Conservation (phyloP, 331 rosid species). For the Acacia pycnantha region DNA sequence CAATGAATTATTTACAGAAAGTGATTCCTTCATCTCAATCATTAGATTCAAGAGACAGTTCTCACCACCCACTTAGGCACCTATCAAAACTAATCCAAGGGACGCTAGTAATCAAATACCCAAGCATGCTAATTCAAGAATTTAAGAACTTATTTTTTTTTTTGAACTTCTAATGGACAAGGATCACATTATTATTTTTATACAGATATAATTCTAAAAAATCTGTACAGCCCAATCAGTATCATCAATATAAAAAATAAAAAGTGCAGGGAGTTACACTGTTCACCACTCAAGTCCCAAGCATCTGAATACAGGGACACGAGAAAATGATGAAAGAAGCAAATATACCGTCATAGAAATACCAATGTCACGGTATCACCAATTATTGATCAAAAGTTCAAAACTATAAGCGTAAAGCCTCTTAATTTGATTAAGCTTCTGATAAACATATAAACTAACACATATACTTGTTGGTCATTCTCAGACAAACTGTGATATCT, state of each 20-base stretch:
- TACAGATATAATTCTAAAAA: neutral
- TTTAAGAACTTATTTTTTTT: neutral
- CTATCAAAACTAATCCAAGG: neutral
- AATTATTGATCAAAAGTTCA: neutral
- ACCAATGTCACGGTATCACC: neutral
- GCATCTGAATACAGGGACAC: neutral
- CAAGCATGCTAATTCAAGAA: neutral
- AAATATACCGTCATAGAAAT: neutral
- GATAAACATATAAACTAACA: neutral
- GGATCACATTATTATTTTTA: neutral
- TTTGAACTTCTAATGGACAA: neutral
- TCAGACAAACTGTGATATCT: neutral
- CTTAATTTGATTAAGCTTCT: neutral
- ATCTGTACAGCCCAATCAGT: neutral
- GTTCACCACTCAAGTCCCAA: neutral
- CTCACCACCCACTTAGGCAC: neutral
- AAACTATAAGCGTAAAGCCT: neutral
- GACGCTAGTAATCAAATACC: neutral
- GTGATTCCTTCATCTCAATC: neutral
- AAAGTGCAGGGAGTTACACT: neutral
- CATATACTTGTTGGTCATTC: neutral
- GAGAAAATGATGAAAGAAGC: constrained; percentile 7
- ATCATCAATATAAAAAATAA: neutral
- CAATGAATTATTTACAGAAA: neutral
- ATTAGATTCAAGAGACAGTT: neutral